Percentiles rank a stretch among this genome's conserved stretches.
Conservation (phyloP, 192 early-diverging fungal genomes). For the Phlyctochytrium planicorne region DNA sequence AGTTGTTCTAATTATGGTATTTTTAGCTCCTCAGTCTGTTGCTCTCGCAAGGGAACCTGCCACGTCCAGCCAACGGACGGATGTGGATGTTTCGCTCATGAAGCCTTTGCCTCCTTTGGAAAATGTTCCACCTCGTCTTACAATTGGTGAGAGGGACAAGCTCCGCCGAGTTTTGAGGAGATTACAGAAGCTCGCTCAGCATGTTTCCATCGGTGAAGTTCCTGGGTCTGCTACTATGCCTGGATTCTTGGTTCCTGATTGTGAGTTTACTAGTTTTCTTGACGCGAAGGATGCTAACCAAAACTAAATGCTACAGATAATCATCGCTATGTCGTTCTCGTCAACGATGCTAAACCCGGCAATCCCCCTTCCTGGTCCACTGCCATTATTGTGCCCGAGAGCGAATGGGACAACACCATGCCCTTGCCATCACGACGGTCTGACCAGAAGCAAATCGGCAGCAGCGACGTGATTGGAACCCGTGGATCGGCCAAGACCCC, state of each 20-base stretch:
- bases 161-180: neutral
- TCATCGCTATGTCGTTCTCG: constrained; percentile 1
- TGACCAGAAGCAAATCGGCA: too few relatives aligned
- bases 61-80: neutral
- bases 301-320: neutral
- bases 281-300: too few relatives aligned
- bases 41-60: neutral
- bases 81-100: neutral
- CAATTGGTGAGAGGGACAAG: neutral
- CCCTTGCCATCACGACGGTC: neutral
- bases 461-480: too few relatives aligned
- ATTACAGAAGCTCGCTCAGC: neutral
- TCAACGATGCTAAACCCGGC: neutral
- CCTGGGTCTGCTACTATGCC: neutral
- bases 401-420: neutral
- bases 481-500: too few relatives aligned
- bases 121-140: neutral
- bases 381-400: neutral
- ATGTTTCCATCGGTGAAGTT: neutral
- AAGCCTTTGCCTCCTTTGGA: neutral
- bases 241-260: neutral
- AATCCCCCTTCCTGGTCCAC: constrained; percentile 4
- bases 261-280: neutral
- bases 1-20: neutral
- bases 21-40: neutral